Evolutionary conservation across 2,329 filamentous ascomycete genomes (phyloP), one percentile per base, ranked within the genome.

Genomic region (Trichoderma citrinoviride): DNA sequence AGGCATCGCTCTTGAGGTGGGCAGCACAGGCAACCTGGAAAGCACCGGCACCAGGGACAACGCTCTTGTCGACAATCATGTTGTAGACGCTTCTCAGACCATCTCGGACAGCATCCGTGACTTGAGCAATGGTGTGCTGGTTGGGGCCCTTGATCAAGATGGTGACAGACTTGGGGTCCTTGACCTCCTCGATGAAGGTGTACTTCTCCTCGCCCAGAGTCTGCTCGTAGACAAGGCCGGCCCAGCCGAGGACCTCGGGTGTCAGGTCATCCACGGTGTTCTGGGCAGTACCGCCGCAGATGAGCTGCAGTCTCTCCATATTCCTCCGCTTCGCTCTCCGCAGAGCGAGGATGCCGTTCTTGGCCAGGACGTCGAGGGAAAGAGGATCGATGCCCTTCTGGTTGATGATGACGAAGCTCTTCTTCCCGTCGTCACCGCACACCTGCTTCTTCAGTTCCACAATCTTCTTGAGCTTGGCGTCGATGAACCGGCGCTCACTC

Each of bases 351-450:
- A 99, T 99, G 70, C 93, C 93, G 77, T 99, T 98, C 87, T 99
- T 99, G 69, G 95, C 93, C 65, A 99, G 83, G 14, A 99, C 93
- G 73, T 99, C 95, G 70, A 99, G 85, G 61, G 93, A 97, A 67
- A 99, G 83, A 23, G 95, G 95, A 76, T 99, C 95, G 71, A 99
- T 99, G 68, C 95, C 95, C 85, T 99, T 99, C 80, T 99, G 95
- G 83, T 99, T 99, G 79, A 99, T 92, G 73, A 99, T 89, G 70
- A 98, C 95, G 76, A 99, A 99, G 73, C 90, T 90, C 85, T 98
- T 97, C 81, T 92, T 95, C 8, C 89, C 87, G 73, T 98, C 95
- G 71, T 88, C 90, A 33, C 94, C 95, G 78, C 95, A 99, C 15
- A 98, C 92, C 78, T 96, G 88, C 83, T 98, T 96, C 87, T 99